Evolutionary conservation across 352 stramenopile species (phyloP), one percentile per base, ranked within the genome.

Genomic region (Phytophthora sp.): DNA sequence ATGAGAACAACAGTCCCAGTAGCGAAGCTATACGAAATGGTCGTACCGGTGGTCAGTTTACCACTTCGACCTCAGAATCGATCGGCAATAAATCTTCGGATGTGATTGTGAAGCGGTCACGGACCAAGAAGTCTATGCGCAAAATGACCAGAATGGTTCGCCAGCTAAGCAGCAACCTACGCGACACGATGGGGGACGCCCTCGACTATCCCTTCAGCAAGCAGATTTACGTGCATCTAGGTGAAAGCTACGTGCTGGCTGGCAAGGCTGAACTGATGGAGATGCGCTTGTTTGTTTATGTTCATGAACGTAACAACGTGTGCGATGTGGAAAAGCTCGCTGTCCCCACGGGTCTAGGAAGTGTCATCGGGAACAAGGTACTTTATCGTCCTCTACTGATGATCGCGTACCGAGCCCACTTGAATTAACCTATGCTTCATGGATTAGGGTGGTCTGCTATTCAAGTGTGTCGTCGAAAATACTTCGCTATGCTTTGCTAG

Each of bases 401-500:
- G n/a, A n/a, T n/a, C n/a, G n/a, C n/a, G n/a, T n/a, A n/a, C n/a
- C n/a, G n/a, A n/a, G n/a, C n/a, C n/a, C n/a, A n/a, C n/a, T n/a
- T n/a, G 11, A 31, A 31, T 24, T 50, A 45, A 71, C 23, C 42
- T 29, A 26, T 24, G 29, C 2, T 4, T 21, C 23, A 18, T 46
- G 39, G n/a, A 36, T 33, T 16, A 95, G 85, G 89, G 89, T 21
- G 89, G 84, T 1, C 70, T 93, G n/a, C 64, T 91, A 15, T 73
- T 93, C 64, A 95, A 93, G 66, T 76, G 84, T 27, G 71, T 86
- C 12, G 58, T 96, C n/a, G 74, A 85, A 56, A 84, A 90, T 61
- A 91, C 85, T 4, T 92, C 85, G 7, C 67, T 96, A 13, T 93
- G 86, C 69, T 96, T 95, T 60, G 84, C 90, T 50, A 95, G 87